phyloP scores from a whole-genome alignment of 129 eudicot genomes.

The Lactuca saligna region DNA sequence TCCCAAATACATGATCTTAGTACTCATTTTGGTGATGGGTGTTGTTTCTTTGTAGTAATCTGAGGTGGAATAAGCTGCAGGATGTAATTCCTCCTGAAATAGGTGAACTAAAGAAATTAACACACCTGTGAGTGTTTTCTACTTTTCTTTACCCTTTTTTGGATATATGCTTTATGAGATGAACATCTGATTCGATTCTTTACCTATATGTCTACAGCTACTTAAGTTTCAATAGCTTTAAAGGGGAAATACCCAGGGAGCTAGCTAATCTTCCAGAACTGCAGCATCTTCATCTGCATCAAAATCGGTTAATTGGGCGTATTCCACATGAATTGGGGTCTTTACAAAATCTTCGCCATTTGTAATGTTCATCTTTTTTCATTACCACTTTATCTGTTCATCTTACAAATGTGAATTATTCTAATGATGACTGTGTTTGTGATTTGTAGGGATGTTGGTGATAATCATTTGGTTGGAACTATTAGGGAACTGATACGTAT shows the following conservation, averaged over 20 bases:
- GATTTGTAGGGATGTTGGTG: conserved; percentile 87
- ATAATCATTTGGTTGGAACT: conserved; percentile 95
- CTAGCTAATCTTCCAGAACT: conserved; percentile 94
- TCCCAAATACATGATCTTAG: background rate
- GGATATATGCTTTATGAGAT: background rate
- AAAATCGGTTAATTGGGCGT: conserved; percentile 86
- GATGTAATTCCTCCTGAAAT: conserved; percentile 96
- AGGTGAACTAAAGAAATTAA: conserved; percentile 89
- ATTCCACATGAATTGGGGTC: conserved; percentile 96
- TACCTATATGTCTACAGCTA: conserved; percentile 51
- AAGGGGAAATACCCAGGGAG: conserved; percentile 95
- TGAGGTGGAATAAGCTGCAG: conserved; percentile 98
- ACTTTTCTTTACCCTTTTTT: conserved; percentile 11
- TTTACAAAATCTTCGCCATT: conserved; percentile 75
- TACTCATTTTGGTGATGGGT: conserved; percentile 18
- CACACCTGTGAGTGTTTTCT: conserved; percentile 72
- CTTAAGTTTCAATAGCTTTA: conserved; percentile 89
- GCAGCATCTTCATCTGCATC: conserved; percentile 84
- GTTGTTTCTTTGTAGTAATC: conserved; percentile 52
- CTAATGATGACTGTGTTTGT: conserved; percentile 21
- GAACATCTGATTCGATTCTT: conserved; percentile 16
- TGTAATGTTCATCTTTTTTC: conserved; percentile 41
- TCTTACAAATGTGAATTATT: background rate
- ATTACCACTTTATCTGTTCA: background rate
- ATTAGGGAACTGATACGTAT: conserved; percentile 87